phyloP scores from a whole-genome alignment of 108 stramenopile genomes.

The Cyclotella kingstonii region DNA sequence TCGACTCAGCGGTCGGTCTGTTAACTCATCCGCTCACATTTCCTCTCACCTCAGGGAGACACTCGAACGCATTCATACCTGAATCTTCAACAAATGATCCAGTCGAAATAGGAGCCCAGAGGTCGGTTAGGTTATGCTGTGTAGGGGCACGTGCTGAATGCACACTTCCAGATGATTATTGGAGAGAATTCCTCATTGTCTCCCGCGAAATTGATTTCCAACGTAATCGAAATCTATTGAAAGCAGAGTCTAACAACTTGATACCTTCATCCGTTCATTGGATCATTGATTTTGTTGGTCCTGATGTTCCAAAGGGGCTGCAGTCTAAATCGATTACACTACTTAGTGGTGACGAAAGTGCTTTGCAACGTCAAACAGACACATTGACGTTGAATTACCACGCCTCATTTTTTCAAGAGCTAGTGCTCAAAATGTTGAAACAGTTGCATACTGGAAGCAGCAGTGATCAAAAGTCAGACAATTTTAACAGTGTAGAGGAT shows the following conservation, averaged over 20 bases:
- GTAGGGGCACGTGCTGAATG: conserved; percentile 87
- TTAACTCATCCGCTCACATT: conserved; percentile 72
- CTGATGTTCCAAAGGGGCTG: conserved; percentile 53
- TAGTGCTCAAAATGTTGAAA: conserved; percentile 25
- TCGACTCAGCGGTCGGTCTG: conserved; percentile 44
- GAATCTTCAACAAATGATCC: neutral
- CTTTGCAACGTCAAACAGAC: conserved; percentile 2
- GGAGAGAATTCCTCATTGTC: conserved; percentile 75
- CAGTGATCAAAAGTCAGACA: neutral
- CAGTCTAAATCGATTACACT: conserved; percentile 27
- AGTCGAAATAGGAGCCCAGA: neutral
- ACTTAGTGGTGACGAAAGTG: neutral
- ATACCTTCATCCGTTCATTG: conserved; percentile 2
- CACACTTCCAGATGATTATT: conserved; percentile 74
- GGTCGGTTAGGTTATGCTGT: conserved; percentile 50
- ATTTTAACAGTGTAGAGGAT: neutral
- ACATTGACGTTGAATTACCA: conserved; percentile 41
- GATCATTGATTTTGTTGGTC: conserved; percentile 77
- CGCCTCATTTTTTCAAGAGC: conserved; percentile 36
- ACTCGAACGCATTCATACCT: neutral
- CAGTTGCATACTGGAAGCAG: neutral
- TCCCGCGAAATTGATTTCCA: conserved; percentile 6
- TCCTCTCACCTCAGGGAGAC: conserved; percentile 62
- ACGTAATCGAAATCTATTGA: neutral
- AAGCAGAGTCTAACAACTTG: neutral